A percentile compares a stretch with the other conserved stretches of the same genome.
Conservation (phyloP, 1,139 yeast genomes). For the Geotrichum carabidarum region DNA sequence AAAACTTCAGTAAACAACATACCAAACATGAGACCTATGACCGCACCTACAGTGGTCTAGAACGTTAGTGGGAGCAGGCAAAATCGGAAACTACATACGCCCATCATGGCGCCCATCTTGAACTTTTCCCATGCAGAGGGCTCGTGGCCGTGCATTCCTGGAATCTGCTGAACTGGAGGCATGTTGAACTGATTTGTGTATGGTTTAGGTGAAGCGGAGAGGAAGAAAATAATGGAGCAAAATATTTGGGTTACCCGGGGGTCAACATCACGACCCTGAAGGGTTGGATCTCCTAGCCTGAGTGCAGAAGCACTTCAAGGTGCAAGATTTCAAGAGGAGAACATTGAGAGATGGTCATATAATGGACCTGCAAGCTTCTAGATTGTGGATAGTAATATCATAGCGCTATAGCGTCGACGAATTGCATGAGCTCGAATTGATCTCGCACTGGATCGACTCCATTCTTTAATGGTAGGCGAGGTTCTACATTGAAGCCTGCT, state of each 20-base stretch:
- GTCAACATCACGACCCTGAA: too few species aligned
- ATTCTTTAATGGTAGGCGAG: too few species aligned
- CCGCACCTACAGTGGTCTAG: constrained; percentile 82
- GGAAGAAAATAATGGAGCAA: not conserved
- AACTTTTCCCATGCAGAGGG: constrained; percentile 91
- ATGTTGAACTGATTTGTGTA: constrained; percentile 34
- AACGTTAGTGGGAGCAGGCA: not conserved
- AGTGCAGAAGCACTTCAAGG: too few species aligned
- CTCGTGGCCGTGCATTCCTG: constrained; percentile 60
- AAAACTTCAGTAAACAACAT: constrained; percentile 10
- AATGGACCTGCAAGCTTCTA: too few species aligned
- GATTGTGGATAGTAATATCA: too few species aligned
- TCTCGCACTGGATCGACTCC: too few species aligned
- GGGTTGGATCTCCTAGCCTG: too few species aligned
- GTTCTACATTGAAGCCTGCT: too few species aligned
- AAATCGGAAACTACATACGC: constrained; percentile 42
- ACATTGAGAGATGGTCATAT: too few species aligned
- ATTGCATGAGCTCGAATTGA: too few species aligned
- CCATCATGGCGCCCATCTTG: constrained; percentile 98
- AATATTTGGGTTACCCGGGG: constrained; percentile 3
- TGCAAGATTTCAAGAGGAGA: too few species aligned
- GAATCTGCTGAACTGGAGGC: constrained; percentile 84
- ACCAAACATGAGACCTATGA: constrained; percentile 91
- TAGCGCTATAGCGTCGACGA: too few species aligned
- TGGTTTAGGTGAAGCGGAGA: not conserved